A percentile compares a stretch with the other conserved stretches of the same genome.
Evolutionary conservation across 2,329 filamentous ascomycete genomes (phyloP).

Genomic region (Hawksworthiomyces lignivorus): DNA sequence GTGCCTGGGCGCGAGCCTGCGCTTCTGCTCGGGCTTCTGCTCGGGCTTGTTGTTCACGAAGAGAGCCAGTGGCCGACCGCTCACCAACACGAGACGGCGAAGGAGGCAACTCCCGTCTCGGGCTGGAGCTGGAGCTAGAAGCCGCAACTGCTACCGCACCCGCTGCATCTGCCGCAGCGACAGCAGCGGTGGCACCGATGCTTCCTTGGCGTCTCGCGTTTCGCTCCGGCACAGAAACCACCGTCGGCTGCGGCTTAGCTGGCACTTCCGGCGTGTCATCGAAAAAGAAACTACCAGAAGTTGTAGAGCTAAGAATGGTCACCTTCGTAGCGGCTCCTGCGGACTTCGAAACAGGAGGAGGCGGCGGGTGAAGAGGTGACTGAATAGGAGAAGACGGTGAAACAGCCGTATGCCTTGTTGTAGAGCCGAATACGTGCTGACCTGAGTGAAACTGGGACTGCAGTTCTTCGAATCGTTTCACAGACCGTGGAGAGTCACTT

Average conservation of each 20-base stretch:
- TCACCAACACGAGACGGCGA: slow-evolving; percentile 1
- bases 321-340: slow-evolving; percentile 22
- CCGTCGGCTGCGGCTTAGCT: slow-evolving; percentile 16
- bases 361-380: slow-evolving; percentile 3
- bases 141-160: slow-evolving; percentile 26
- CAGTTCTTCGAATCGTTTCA: slow-evolving; percentile 10
- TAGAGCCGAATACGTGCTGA: slow-evolving; percentile 19
- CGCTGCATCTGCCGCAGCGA: slow-evolving; percentile 20
- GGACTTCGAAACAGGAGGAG: slow-evolving; percentile 14
- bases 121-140: not conserved
- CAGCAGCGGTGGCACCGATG: not conserved
- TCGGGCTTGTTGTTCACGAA: slow-evolving; percentile 2
- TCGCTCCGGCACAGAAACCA: slow-evolving; percentile 14
- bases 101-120: slow-evolving; percentile 3
- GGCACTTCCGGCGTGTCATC: slow-evolving; percentile 29
- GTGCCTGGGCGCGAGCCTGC: slow-evolving; percentile 2
- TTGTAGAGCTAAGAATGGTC: slow-evolving; percentile 25
- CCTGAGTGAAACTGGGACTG: slow-evolving; percentile 7
- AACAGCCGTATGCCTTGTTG: slow-evolving; percentile 14
- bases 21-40: not conserved
- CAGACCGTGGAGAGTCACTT: not conserved
- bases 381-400: slow-evolving; percentile 12
- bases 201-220: slow-evolving; percentile 11
- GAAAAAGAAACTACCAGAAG: slow-evolving; percentile 24
- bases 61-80: not conserved